These are phyloP conservation scores for Avena atlantica DNA, from an alignment of 176 grass and related monocot genomes.

Conservation along the genomic window DNA sequence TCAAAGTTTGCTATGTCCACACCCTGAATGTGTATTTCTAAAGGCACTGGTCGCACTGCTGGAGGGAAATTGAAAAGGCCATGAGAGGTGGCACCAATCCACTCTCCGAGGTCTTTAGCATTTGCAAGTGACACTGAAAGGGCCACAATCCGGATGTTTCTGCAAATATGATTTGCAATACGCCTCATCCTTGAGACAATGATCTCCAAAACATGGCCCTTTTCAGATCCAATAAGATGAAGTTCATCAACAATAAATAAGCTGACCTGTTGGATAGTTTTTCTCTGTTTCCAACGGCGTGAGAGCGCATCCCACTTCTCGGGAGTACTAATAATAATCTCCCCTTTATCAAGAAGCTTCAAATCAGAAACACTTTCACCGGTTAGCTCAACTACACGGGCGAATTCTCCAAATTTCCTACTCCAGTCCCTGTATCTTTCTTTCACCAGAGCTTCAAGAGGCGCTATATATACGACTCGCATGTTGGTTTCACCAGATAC, in stretches of 20 bases:
- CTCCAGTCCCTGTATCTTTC: conserved; percentile 84
- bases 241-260: conserved; percentile 92
- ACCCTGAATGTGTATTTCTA: conserved; percentile 91
- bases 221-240: conserved; percentile 81
- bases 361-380: conserved; percentile 84
- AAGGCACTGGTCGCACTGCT: conserved; percentile 75
- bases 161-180: conserved; percentile 70
- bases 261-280: conserved; percentile 74
- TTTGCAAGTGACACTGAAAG: conserved; percentile 86
- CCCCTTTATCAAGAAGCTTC: conserved; percentile 92
- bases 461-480: conserved; percentile 83
- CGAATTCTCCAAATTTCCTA: conserved; percentile 73
- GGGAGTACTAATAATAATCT: conserved; percentile 94
- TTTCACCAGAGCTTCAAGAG: conserved; percentile 84
- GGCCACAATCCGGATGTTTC: conserved; percentile 77
- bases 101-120: conserved; percentile 82
- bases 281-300: conserved; percentile 83
- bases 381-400: conserved; percentile 83
- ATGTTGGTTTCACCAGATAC: conserved; percentile 57
- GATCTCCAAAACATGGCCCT: conserved; percentile 79
- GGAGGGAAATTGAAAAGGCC: conserved; percentile 89
- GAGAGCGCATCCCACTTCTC: conserved; percentile 96
- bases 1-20: conserved; percentile 87
- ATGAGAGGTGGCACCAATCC: conserved; percentile 89
- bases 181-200: conserved; percentile 86